Conservation (phyloP, 345 rosid genomes). For the Eucalyptus sp. region DNA sequence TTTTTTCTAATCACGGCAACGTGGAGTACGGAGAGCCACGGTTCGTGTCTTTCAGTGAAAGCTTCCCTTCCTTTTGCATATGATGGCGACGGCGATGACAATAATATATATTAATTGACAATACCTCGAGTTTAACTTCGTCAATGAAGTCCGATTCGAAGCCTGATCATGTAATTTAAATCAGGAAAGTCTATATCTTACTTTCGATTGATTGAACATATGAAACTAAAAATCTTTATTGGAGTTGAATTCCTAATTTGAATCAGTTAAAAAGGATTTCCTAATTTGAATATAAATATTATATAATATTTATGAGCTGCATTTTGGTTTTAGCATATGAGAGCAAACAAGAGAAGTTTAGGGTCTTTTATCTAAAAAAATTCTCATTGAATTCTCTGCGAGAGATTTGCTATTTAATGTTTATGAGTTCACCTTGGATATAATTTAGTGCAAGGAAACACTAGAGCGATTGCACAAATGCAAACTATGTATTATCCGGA, state of each 20-base stretch:
- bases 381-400: background rate
- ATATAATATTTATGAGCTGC: background rate
- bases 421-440: background rate
- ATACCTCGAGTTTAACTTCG: background rate
- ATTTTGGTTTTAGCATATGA: background rate
- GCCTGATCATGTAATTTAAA: background rate
- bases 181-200: background rate
- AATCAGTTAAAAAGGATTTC: background rate
- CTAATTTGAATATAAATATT: too few species aligned
- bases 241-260: background rate
- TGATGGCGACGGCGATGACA: background rate
- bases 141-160: background rate
- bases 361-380: background rate
- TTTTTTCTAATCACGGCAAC: background rate
- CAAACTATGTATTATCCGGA: background rate
- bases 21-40: background rate
- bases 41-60: background rate
- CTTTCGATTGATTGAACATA: background rate
- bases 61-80: background rate
- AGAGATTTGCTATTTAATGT: background rate
- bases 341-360: background rate
- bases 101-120: background rate
- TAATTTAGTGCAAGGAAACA: background rate
- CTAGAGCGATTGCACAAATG: accelerated
- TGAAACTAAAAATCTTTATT: background rate